These are phyloP conservation scores for Phtheirospermum japonicum DNA, from an alignment of 257 asterid genomes.

Conservation along the genomic window DNA sequence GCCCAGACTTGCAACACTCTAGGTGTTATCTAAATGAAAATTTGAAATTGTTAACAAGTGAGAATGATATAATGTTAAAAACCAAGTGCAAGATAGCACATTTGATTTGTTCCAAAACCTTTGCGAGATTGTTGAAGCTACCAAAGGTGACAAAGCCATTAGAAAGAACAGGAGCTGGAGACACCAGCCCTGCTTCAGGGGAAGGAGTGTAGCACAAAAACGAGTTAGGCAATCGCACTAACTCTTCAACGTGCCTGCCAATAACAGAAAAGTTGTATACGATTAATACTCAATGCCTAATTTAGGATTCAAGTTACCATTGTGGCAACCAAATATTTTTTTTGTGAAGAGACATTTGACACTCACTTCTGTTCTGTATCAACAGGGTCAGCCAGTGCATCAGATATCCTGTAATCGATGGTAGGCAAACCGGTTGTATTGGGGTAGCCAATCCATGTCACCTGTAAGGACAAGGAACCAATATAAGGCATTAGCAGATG, in stretches of 20 bases:
- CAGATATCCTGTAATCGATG: conserved; percentile 93
- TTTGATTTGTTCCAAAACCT: conserved; percentile 49
- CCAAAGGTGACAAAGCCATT: conserved; percentile 97
- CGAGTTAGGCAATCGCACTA: conserved; percentile 79
- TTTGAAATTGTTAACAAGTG: conserved; percentile 23
- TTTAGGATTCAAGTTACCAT: conserved; percentile 10
- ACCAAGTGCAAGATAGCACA: conserved; percentile 1
- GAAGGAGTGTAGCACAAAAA: conserved; percentile 97
- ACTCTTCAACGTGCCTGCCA: conserved; percentile 94
- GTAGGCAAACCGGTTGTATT: conserved; percentile 97
- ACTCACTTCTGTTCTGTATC: conserved; percentile 76
- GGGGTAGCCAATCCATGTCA: conserved; percentile 99
- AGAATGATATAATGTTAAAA: conserved; percentile 18
- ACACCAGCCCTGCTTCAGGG: conserved; percentile 93
- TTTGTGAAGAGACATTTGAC: background rate
- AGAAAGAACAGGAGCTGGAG: conserved; percentile 79
- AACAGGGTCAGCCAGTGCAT: conserved; percentile 81
- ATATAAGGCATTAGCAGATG: conserved; percentile 21
- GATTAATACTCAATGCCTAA: conserved; percentile 22
- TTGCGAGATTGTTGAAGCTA: conserved; percentile 98
- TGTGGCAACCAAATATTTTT: conserved; percentile 7
- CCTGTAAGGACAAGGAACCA: conserved; percentile 48
- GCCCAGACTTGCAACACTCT: conserved; percentile 98
- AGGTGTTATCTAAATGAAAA: conserved; percentile 72
- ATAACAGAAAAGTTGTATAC: conserved; percentile 23